Evolutionary conservation across 495 filamentous ascomycete species (phyloP), one percentile per base, ranked within the genome.

Genomic region (Penicillium angulare): DNA sequence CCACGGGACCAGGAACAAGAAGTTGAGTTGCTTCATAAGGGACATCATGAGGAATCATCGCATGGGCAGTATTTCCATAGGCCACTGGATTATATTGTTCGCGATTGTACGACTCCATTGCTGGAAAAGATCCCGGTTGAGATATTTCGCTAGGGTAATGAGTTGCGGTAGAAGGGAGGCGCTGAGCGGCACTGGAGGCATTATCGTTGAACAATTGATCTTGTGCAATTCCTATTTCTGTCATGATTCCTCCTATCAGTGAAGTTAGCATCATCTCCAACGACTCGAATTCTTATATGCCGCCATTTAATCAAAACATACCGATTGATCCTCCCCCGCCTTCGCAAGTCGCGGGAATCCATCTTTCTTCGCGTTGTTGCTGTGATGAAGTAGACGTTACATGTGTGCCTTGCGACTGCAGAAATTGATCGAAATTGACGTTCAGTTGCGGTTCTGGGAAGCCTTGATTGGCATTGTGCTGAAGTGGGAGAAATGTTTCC

Each of bases 341-440:
- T 24, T 58, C 63, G 9, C 20, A 46, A 10, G 57, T 51, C 3
- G 52, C 49, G 7, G 72, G 67, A 47, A 72, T 70, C 71, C 71
- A 75, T 56, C 60, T 55, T 33, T 72, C 67, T 55, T 75, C 70
- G 8, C 66, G 64, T 26, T 58, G 61, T 47, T 64, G 72, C 43
- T 75, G 70, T 9, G 70, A 72, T 9, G 64, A 59, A 7, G 69
- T 67, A 17, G 56, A 2, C 7, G 36, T 32, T 3, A 31, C 33
- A 7, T 56, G 61, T 5, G 23, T 40, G 18, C 23, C 63, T 35
- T 65, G 70, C 0, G 73, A 70, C 35, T 69, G 64, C 17, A 77
- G 49, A 22, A 68, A 77, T 22, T 68, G 54, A 46, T 77, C 71
- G 17, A 75, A 74, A 34, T 74, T 67, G 29, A 75, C 57, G 22